phyloP scores from a whole-genome alignment of 306 rosid genomes.

The Carpinus fangiana region DNA sequence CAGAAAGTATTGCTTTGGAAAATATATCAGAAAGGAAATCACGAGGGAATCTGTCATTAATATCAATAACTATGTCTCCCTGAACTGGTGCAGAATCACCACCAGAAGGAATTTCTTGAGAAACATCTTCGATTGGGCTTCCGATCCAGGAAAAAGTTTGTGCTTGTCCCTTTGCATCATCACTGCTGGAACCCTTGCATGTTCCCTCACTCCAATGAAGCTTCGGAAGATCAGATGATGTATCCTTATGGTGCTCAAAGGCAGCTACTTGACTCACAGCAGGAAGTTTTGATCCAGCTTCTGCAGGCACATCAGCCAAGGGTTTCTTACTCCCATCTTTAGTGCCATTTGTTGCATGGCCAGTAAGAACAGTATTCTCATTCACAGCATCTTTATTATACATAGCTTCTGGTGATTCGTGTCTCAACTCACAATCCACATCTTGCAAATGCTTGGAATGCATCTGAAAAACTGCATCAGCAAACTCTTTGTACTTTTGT shows the following conservation, averaged over 20 bases:
- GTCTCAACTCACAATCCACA: conserved; percentile 44
- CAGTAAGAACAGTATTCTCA: conserved; percentile 43
- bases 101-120: conserved; percentile 41
- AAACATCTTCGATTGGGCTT: conserved; percentile 35
- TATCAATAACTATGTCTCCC: conserved; percentile 77
- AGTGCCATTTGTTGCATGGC: conserved; percentile 31
- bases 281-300: conserved; percentile 37
- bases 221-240: conserved; percentile 41
- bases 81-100: conserved; percentile 49
- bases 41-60: conserved; percentile 84
- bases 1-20: conserved; percentile 74
- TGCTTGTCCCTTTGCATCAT: conserved; percentile 27
- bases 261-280: conserved; percentile 40
- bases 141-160: conserved; percentile 39
- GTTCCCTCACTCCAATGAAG: conserved; percentile 41
- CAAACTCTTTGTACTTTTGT: conserved; percentile 48
- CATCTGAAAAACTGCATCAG: conserved; percentile 49
- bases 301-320: conserved; percentile 39
- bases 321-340: conserved; percentile 35
- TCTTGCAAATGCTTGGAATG: conserved; percentile 47
- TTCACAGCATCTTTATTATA: conserved; percentile 39
- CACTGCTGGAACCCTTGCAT: conserved; percentile 32
- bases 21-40: conserved; percentile 83
- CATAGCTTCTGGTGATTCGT: conserved; percentile 27
- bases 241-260: conserved; percentile 43